Evolutionary conservation across 2,329 filamentous ascomycete species (phyloP).

Genomic region (Trichoderma lentiforme): DNA sequence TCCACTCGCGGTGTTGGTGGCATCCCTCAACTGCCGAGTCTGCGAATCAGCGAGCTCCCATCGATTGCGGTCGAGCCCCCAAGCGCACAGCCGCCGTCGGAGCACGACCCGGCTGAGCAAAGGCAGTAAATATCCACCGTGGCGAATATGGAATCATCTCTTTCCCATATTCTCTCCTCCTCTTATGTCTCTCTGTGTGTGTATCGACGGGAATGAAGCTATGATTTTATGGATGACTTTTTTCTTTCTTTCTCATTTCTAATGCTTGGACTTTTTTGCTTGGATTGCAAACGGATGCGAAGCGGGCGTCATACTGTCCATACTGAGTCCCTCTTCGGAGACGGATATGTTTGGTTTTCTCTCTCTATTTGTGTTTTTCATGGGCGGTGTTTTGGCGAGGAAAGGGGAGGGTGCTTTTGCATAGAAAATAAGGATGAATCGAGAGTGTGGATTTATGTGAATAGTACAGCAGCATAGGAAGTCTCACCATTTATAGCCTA

Average conservation of each 20-base stretch:
- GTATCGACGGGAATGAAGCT: slow-evolving; percentile 2
- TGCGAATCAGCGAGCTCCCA: slow-evolving; percentile 49
- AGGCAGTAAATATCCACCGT: neutral
- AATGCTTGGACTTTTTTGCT: neutral
- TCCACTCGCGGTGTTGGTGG: slow-evolving; percentile 36
- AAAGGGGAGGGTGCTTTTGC: neutral
- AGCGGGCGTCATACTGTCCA: slow-evolving; percentile 6
- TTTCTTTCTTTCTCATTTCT: neutral
- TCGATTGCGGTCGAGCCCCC: slow-evolving; percentile 41
- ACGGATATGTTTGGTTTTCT: neutral
- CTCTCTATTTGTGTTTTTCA: neutral
- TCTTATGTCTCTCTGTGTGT: neutral
- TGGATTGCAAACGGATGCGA: slow-evolving; percentile 1
- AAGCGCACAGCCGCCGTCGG: neutral
- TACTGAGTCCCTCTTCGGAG: neutral
- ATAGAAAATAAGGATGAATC: slow-evolving; percentile 5
- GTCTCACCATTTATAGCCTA: neutral
- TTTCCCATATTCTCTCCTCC: no score
- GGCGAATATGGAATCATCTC: neutral
- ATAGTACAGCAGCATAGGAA: neutral
- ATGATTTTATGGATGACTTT: slow-evolving; percentile 13
- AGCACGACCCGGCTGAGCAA: neutral
- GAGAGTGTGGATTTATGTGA: neutral
- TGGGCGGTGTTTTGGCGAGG: slow-evolving; percentile 13
- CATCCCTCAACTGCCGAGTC: slow-evolving; percentile 49